A percentile compares a stretch with the other conserved stretches of the same genome.
phyloP scores from a whole-genome alignment of 1,139 yeast species.

The Debaryomycetaceae sp. region DNA sequence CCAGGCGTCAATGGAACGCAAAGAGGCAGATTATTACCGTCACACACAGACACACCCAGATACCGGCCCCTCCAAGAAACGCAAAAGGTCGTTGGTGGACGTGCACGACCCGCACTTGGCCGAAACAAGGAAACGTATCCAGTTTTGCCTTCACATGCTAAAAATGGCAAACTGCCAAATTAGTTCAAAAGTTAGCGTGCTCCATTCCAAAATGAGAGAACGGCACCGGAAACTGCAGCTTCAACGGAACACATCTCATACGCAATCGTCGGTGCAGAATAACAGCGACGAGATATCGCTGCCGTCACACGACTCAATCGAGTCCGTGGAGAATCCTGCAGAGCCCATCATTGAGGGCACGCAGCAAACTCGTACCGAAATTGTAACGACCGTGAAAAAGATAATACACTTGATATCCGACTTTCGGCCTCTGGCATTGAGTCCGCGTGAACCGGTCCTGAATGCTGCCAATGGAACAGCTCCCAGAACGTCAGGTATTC shows the following conservation, averaged over 20 bases:
- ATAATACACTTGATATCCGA: constrained; percentile 79
- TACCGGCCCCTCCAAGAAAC: constrained; percentile 10
- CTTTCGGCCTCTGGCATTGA: constrained; percentile 64
- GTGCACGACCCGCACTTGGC: constrained; percentile 9
- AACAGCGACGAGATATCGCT: constrained; percentile 1
- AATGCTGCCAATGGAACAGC: constrained; percentile 1
- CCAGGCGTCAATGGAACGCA: constrained; percentile 17
- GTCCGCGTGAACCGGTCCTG: constrained; percentile 7
- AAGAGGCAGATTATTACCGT: constrained; percentile 5
- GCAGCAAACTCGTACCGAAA: constrained; percentile 61
- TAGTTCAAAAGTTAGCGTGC: constrained; percentile 47
- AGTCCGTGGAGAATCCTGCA: too few species aligned
- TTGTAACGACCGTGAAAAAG: constrained; percentile 79
- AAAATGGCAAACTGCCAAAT: constrained; percentile 69
- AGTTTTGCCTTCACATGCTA: constrained; percentile 63
- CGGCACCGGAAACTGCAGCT: constrained; percentile 8
- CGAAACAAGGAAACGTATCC: constrained; percentile 61
- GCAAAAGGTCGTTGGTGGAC: constrained; percentile 7
- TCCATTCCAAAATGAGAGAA: constrained; percentile 35
- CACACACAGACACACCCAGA: neutral
- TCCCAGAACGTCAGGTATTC: constrained; percentile 1
- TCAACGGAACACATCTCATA: neutral
- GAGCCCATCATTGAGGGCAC: constrained; percentile 12
- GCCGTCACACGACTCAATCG: constrained; percentile 1
- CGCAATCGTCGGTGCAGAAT: too few species aligned